phyloP scores from a whole-genome alignment of 805 yeast species.

The Tetrapisispora iriomotensis region DNA sequence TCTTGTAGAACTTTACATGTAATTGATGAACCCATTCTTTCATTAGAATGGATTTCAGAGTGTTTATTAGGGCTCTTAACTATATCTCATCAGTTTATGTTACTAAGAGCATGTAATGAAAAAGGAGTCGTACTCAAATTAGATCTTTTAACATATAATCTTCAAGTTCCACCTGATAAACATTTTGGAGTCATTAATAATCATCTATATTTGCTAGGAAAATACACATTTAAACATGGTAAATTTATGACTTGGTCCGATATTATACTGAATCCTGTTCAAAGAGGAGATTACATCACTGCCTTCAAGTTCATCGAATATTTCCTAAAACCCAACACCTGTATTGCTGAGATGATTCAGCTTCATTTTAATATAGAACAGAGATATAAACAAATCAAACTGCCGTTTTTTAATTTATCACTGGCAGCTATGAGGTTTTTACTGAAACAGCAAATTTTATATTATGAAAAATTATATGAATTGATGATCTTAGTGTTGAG shows the following conservation, averaged over 20 bases:
- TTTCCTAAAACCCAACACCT: slow-evolving; percentile 12
- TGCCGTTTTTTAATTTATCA: slow-evolving; percentile 24
- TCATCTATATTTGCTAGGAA: slow-evolving; percentile 17
- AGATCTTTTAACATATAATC: slow-evolving; percentile 19
- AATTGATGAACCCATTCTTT: slow-evolving; percentile 12
- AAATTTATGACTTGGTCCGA: slow-evolving; percentile 27
- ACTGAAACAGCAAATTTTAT: slow-evolving; percentile 7
- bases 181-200: slow-evolving; percentile 14
- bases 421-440: slow-evolving; percentile 23
- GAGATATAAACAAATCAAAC: slow-evolving; percentile 19
- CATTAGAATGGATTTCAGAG: slow-evolving; percentile 19
- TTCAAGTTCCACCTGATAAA: slow-evolving; percentile 21
- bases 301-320: slow-evolving; percentile 19
- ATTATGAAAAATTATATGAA: slow-evolving; percentile 13
- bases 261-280: slow-evolving; percentile 21
- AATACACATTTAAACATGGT: slow-evolving; percentile 21
- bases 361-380: slow-evolving; percentile 7
- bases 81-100: slow-evolving; percentile 20
- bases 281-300: slow-evolving; percentile 20
- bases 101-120: slow-evolving; percentile 10
- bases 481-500: slow-evolving; percentile 5
- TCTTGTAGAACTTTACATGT: neutral
- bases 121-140: slow-evolving; percentile 7
- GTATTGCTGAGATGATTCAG: slow-evolving; percentile 13
- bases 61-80: slow-evolving; percentile 18